Base-by-base conservation (phyloP, 208 protist species). In the Trypanosoma lewisi region DNA sequence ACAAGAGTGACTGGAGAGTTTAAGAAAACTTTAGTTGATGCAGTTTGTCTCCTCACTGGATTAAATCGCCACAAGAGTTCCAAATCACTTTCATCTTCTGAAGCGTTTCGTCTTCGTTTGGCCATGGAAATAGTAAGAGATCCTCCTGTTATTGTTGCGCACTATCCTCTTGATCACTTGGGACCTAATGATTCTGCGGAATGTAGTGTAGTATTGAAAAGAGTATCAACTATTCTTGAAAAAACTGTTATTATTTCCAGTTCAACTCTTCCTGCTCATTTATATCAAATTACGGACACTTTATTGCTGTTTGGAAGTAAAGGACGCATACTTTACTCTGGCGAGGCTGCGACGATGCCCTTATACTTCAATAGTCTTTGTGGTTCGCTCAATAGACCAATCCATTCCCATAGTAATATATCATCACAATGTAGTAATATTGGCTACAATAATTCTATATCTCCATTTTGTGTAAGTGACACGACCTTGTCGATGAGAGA, bases 101-200 rank as follows among this genome's bases (percentile, higher is more conserved):
- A 80, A 60, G 49, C 49, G 55, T 80, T 89, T 47, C 69, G 74
- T 23, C 68, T 89, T 62, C 70, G 68, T 59, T 55, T 89, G 36
- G 83, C 73, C 2, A 73, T 86, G 67, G 83, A 89, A 71, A 63
- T 89, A 28, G 67, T 82, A 21, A 70, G 81, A 34, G 80, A 89
- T 60, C 68, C 80, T 28, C 75, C 83, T 16, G 63, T 81, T 21
- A 55, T 89, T 27, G 56, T 85, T 25, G 62, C 76, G 16, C 60
- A 57, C 7, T 77, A 82, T 45, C 72, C 83, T 0, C 71, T 89
- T 27, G 67, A 72, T 14, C 37, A 65, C 17, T 63, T 89, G 55
- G 49, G 48, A 34, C 28, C 62, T 42, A 53, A 21, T 41, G 65
- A 63, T 25, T 73, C 73, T 27, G 30, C 52, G 27, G 69, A 72